Base-by-base conservation (phyloP, 129 eudicot genomes). In the Scalesia atractyloides region DNA sequence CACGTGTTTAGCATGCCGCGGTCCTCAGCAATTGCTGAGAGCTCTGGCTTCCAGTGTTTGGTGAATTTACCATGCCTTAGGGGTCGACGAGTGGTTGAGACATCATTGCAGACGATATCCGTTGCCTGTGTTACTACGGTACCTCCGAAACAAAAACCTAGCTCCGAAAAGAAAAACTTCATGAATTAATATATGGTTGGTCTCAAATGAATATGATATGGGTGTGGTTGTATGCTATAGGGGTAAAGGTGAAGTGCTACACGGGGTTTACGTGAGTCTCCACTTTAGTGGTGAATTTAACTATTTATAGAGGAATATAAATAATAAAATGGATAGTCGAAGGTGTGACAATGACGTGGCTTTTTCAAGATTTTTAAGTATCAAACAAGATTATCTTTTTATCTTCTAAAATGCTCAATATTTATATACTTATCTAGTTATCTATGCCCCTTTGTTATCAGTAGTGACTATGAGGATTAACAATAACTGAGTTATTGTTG, bases 41-140 rank as follows among this genome's bases (percentile, higher is more conserved):
- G 90, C 77, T 62, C 82, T 39, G 94, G 94, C 61, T 75, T 80
- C 94, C 94, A 87, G 26, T 81, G 50, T 37, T 56, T 58, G 37
- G 7, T 58, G 37, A 58, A 22, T 22, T 24, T 74, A 46, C 54
- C 61, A 30, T 53, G 83, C 22, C 16, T 72, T 44, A 57, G 60
- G 43, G 80, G 84, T 15, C 77, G 49, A 64, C 77, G 70, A 47
- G 54, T 74, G 47, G 80, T 47, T 26, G 84, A 12, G 60, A 73
- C 77, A 56, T 68, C 34, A 19, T 46, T 20, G 76, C 66, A 22
- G 76, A 51, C 70, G 56, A 83, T 65, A 46, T 71, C 78, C 49
- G 73, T 74, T 9, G 73, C 60, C 44, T 79, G 79, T 7, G 69
- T 30, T 43, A 70, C 68, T 64, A 80, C 69, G 52, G 80, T 65